Evolutionary conservation across 164 flowering plant species (phyloP), one percentile per base, ranked within the genome.

Genomic region (Macadamia tetraphylla): DNA sequence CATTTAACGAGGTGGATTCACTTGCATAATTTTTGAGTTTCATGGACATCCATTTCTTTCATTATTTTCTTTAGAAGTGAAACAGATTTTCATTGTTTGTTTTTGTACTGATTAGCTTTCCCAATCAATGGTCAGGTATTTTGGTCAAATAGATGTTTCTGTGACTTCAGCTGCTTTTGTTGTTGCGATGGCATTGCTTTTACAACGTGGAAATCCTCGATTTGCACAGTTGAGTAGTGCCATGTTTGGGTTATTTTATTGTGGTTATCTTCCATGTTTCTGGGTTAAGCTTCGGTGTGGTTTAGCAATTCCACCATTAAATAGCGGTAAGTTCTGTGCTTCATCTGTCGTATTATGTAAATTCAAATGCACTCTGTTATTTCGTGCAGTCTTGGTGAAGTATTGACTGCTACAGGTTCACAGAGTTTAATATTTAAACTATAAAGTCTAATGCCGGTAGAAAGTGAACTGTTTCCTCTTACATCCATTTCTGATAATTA

Each of bases 201-300:
- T 91, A 68, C 98, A 95, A 74, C 88, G 87, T 77, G 94, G 88
- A 69, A 90, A 76, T 82, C 99, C 97, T 65, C 94, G 94, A 56
- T 95, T 95, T 82, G 81, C 98, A 68, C 98, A 95, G 79, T 87
- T 95, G 60, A 92, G 96, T 67, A 92, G 96, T 82, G 74, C 93
- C 40, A 80, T 95, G 81, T 95, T 95, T 82, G 98, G 98, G 52
- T 75, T 95, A 52, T 91, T 95, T 80, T 95, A 95, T 76, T 87
- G 91, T 78, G 97, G 98, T 43, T 92, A 89, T 78, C 97, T 95
- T 77, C 99, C 99, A 71, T 89, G 94, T 77, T 92, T 95, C 75
- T 95, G 98, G 99, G 90, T 95, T 68, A 92, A 89, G 83, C 93
- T 95, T 73, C 85, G 96, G 49, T 92, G 99, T 76, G 86, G 91